Conservation (phyloP, 352 stramenopile genomes). For the Aphanomyces cochlioides region DNA sequence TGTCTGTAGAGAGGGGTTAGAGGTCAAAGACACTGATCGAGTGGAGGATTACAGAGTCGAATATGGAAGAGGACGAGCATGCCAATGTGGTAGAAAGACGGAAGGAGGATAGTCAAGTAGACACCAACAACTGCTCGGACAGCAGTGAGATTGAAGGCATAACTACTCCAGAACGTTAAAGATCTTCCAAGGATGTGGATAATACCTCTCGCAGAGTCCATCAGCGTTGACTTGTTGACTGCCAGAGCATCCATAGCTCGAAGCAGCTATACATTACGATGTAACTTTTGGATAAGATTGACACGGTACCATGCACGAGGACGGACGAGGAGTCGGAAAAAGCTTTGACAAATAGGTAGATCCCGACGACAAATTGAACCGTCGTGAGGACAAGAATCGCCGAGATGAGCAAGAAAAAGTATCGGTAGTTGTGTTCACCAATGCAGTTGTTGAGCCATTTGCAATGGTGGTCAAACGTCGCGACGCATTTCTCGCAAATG, state of each 20-base stretch:
- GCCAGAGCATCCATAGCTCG: slow-evolving; percentile 17
- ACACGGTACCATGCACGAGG: slow-evolving; percentile 2
- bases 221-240: background rate
- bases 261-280: background rate
- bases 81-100: slow-evolving; percentile 73
- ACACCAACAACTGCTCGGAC: slow-evolving; percentile 63
- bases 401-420: slow-evolving; percentile 72
- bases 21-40: slow-evolving; percentile 14
- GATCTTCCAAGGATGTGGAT: background rate
- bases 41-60: slow-evolving; percentile 54
- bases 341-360: slow-evolving; percentile 46
- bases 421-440: slow-evolving; percentile 83
- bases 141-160: slow-evolving; percentile 31
- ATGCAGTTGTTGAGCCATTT: slow-evolving; percentile 97
- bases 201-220: slow-evolving; percentile 2
- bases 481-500: slow-evolving; percentile 95
- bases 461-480: slow-evolving; percentile 84
- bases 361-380: slow-evolving; percentile 64
- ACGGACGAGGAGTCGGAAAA: slow-evolving; percentile 13
- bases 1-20: background rate
- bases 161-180: background rate
- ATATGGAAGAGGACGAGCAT: slow-evolving; percentile 81
- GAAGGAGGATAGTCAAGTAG: slow-evolving; percentile 59
- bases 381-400: slow-evolving; percentile 57
- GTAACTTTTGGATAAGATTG: background rate